Base-by-base conservation (phyloP, 768 basidiomycete species). In the Xerocomus brunneocitrinus region DNA sequence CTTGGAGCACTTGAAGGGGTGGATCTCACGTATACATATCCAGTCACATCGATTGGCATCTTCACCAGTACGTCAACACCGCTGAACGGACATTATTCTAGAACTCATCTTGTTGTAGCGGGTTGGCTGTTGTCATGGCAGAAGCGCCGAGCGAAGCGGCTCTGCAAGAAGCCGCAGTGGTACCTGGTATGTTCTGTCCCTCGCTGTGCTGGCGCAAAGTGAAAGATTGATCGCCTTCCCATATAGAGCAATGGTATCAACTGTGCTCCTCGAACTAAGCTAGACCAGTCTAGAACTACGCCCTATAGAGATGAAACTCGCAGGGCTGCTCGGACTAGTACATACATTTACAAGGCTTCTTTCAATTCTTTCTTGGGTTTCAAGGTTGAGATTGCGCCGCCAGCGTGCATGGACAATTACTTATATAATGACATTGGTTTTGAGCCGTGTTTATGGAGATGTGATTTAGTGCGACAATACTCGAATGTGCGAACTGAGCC, bases 31-130 rank as follows among this genome's bases (percentile, higher is more conserved):
- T 35, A 5, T 19, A 16, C 27, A 31, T n/a, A 27, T 13, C 4
- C 22, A 62, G 60, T 31, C 60, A 62, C 42, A 57, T 59, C 12
- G 56, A 62, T 34, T 62, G 58, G 58, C 60, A 62, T 34, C 53
- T 59, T 10, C 38, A 57, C 48, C 52, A 46, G 60, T 62, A 49
- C 30, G 60, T 52, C 36, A 19, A 34, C 16, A 13, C 7, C 8
- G 9, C 3, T 10, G 41, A 34, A 35, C 9, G 8, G 1, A n/a
- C 12, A 28, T 6, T 3, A 38, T 8, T 19, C 10, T 7, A 8
- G 32, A 19, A 24, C 46, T 55, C 8, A 55, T 19, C 27, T 13
- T 25, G 16, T 16, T 30, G 12, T 28, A 61, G 60, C 14, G 60
- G 60, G 10, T 61, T 58, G 27, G 60, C 57, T 28, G 60, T 58